These are phyloP conservation scores for Cryptococcus sp. DNA, from an alignment of 1,284 basidiomycete species.

Conservation along the genomic window DNA sequence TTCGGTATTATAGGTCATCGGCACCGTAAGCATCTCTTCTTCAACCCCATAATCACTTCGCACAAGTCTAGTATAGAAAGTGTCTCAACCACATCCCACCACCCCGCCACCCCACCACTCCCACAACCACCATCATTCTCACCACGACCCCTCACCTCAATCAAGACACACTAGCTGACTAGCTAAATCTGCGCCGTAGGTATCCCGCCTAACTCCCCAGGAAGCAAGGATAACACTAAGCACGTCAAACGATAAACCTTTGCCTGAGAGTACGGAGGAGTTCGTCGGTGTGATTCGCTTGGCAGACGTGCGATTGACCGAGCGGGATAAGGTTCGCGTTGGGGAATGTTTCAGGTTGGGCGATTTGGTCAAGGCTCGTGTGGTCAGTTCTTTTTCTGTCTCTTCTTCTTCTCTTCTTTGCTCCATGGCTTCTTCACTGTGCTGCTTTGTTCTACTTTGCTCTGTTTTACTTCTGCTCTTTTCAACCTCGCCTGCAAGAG, in stretches of 20 bases:
- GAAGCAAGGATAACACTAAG: conserved; percentile 87
- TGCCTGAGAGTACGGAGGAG: conserved; percentile 79
- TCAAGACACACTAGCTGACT: conserved; percentile 56
- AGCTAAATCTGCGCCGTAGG: conserved; percentile 49
- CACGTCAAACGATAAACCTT: conserved; percentile 85
- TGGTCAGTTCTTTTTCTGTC: conserved; percentile 63
- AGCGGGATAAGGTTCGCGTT: conserved; percentile 90
- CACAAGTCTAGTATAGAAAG: too few relatives aligned
- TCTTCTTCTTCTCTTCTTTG: too few relatives aligned
- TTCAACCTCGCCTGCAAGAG: too few relatives aligned
- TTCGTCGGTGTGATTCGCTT: conserved; percentile 88
- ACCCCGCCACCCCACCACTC: too few relatives aligned
- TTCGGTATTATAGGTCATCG: conserved; percentile 34
- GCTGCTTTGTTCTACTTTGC: too few relatives aligned
- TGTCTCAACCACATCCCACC: too few relatives aligned
- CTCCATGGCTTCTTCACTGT: too few relatives aligned
- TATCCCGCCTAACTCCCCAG: conserved; percentile 81
- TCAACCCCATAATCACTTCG: background rate
- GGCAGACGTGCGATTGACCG: conserved; percentile 89
- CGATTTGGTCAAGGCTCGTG: conserved; percentile 88
- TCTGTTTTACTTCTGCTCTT: too few relatives aligned
- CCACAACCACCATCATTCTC: background rate
- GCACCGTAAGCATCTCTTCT: conserved; percentile 32
- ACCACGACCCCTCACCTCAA: conserved; percentile 12
- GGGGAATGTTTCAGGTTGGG: conserved; percentile 93